Evolutionary conservation across 768 basidiomycete species (phyloP).

Genomic region (Clitopilus passeckerianus): DNA sequence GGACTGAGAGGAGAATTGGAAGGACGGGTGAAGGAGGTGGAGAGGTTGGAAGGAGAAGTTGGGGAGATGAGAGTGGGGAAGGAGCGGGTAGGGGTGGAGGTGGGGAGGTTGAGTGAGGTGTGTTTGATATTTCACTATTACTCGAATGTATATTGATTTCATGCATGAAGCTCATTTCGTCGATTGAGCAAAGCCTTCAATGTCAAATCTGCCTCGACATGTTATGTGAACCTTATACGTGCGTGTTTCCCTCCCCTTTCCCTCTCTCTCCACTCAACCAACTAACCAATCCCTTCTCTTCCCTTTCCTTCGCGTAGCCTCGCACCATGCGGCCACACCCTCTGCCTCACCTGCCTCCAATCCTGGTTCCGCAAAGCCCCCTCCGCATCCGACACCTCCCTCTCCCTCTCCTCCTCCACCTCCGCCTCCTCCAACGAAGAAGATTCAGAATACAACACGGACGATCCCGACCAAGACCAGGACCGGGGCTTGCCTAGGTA

Average conservation of each 20-base stretch:
- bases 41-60: not conserved
- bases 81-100: not conserved
- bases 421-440: slow-evolving; percentile 5
- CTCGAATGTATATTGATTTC: no score
- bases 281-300: slow-evolving; percentile 5
- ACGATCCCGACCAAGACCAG: slow-evolving; percentile 35
- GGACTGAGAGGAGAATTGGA: slow-evolving; percentile 10
- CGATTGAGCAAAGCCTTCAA: slow-evolving; percentile 53
- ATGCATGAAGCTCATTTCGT: not conserved
- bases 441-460: slow-evolving; percentile 7
- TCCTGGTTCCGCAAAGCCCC: slow-evolving; percentile 77
- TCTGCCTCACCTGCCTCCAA: slow-evolving; percentile 68
- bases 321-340: slow-evolving; percentile 73
- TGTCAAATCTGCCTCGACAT: slow-evolving; percentile 80
- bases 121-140: no score
- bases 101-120: slow-evolving; percentile 41
- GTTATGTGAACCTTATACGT: slow-evolving; percentile 63
- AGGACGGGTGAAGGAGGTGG: not conserved
- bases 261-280: not conserved
- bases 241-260: slow-evolving; percentile 20
- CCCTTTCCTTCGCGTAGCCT: slow-evolving; percentile 33
- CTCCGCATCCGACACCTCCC: slow-evolving; percentile 8
- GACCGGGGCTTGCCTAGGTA: no score
- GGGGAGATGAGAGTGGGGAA: slow-evolving; percentile 17
- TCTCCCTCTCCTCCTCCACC: not conserved